Conservation (phyloP, 345 rosid species). For the Stellera chamaejasme region DNA sequence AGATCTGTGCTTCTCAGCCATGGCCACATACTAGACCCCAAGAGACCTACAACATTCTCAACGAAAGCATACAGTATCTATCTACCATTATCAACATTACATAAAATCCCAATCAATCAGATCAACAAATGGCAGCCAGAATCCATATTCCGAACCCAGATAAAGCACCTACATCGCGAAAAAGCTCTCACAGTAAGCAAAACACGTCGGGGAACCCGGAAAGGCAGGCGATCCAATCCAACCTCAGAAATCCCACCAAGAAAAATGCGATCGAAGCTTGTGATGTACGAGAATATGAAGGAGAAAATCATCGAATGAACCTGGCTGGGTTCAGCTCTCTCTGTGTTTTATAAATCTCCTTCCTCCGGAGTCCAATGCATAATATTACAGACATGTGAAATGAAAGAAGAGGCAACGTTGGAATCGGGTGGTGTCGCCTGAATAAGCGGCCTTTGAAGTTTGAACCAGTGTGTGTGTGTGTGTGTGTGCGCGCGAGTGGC, state of each 20-base stretch:
- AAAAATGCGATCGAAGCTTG: neutral
- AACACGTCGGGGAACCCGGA: constrained; percentile 1
- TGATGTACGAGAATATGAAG: neutral
- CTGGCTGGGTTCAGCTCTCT: constrained; percentile 1
- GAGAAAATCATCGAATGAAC: constrained; percentile 1
- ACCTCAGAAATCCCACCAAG: neutral
- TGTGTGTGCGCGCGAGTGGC: too few relatives aligned
- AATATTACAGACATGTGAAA: neutral
- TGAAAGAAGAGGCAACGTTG: constrained; percentile 24
- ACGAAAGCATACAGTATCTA: constrained; percentile 1
- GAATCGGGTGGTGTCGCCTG: constrained; percentile 19
- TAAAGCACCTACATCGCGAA: constrained; percentile 1
- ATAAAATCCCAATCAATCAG: neutral
- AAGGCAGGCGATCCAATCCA: neutral
- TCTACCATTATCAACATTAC: neutral
- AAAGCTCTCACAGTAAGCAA: neutral
- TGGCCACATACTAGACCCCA: constrained; percentile 19
- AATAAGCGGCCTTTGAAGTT: constrained; percentile 23
- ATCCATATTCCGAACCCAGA: neutral
- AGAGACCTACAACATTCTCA: constrained; percentile 5
- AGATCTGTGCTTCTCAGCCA: constrained; percentile 50
- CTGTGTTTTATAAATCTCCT: constrained; percentile 2
- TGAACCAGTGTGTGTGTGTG: too few relatives aligned
- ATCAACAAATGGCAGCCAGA: neutral
- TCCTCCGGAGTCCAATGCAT: neutral